These are phyloP conservation scores for Amoebophrya sp. DNA, from an alignment of 169 alveolate species.

Conservation along the genomic window DNA sequence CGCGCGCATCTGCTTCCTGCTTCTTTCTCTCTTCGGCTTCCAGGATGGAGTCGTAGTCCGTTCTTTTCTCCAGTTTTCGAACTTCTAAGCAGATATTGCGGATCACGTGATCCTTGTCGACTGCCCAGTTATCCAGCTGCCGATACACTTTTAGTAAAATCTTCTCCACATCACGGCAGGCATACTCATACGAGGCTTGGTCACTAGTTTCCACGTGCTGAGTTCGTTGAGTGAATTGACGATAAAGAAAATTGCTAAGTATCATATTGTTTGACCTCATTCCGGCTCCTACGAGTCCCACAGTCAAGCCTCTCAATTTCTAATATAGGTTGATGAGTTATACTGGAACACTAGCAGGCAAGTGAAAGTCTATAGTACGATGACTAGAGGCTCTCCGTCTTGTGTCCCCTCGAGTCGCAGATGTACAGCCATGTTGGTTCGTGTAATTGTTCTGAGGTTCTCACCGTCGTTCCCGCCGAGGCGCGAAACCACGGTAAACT, in stretches of 20 bases:
- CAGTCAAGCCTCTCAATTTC: background rate
- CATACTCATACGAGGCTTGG: background rate
- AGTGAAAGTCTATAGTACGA: background rate
- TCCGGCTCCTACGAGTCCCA: too few relatives aligned
- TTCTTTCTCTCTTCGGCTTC: too few relatives aligned
- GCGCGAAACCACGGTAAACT: background rate
- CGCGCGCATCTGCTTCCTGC: too few relatives aligned
- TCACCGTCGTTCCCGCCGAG: background rate
- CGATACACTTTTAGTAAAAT: background rate
- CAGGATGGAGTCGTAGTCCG: background rate
- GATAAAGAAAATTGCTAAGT: too few relatives aligned
- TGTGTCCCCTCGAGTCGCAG: too few relatives aligned
- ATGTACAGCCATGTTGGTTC: background rate
- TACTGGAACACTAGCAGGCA: background rate
- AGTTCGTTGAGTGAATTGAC: too few relatives aligned
- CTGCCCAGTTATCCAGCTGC: background rate
- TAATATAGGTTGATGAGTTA: background rate
- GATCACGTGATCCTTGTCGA: background rate
- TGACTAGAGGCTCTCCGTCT: too few relatives aligned
- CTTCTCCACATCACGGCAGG: background rate
- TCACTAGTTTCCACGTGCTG: background rate
- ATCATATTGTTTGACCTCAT: too few relatives aligned
- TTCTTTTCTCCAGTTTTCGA: background rate
- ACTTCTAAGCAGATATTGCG: background rate
- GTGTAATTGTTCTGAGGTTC: background rate